Conservation (phyloP, 192 early-diverging fungal species). For the Coemansia guatemalensis region DNA sequence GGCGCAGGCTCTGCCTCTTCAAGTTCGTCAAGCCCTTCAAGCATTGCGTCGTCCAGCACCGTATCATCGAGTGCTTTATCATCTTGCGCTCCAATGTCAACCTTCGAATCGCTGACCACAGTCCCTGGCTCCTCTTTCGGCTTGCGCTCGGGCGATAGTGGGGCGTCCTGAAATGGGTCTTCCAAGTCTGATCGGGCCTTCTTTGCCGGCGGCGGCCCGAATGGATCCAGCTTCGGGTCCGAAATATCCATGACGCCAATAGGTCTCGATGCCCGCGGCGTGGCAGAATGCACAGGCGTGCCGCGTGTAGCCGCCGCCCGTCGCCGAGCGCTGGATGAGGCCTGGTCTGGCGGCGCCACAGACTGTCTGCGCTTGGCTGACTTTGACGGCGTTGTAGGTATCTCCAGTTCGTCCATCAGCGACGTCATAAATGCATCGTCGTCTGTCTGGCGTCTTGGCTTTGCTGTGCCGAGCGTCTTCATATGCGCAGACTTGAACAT, state of each 20-base stretch:
- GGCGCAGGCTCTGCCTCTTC: slow-evolving; percentile 8
- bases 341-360: neutral
- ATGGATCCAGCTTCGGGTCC: slow-evolving; percentile 28
- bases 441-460: slow-evolving; percentile 9
- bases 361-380: slow-evolving; percentile 12
- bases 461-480: slow-evolving; percentile 8
- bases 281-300: neutral
- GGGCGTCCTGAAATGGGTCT: slow-evolving; percentile 24
- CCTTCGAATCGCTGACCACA: neutral
- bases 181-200: slow-evolving; percentile 18
- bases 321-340: slow-evolving; percentile 32
- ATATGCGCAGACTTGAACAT: slow-evolving; percentile 50
- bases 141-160: neutral
- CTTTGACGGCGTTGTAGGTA: slow-evolving; percentile 32
- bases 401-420: slow-evolving; percentile 43
- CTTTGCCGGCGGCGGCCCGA: slow-evolving; percentile 26
- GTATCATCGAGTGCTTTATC: neutral
- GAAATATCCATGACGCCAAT: slow-evolving; percentile 24
- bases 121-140: neutral
- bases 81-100: neutral
- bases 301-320: slow-evolving; percentile 19
- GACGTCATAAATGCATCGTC: slow-evolving; percentile 52
- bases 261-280: slow-evolving; percentile 5
- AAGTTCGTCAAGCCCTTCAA: slow-evolving; percentile 27
- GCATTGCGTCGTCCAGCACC: slow-evolving; percentile 12